Percentiles rank a stretch among this genome's conserved stretches.
Evolutionary conservation across 2,329 filamentous ascomycete species (phyloP).

Genomic region (Aspergillus sp.): DNA sequence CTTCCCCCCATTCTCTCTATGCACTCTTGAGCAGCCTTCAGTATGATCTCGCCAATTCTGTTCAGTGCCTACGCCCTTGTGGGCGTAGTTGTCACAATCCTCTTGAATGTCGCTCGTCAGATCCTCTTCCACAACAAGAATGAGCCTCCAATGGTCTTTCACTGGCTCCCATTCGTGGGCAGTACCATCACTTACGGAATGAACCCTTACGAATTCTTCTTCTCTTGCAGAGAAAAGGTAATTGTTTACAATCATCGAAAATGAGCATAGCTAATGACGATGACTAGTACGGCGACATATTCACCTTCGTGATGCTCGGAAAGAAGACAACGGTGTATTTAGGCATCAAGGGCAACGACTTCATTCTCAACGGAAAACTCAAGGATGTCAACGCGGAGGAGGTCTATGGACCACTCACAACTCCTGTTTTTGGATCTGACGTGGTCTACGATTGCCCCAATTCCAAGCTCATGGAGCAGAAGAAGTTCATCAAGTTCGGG

Average conservation of each 20-base stretch:
- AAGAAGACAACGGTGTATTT: conserved; percentile 85
- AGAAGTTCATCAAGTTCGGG: conserved; percentile 73
- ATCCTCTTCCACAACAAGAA: conserved; percentile 49
- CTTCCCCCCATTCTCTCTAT: neutral
- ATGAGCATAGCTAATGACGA: conserved; percentile 21
- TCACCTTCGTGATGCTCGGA: conserved; percentile 85
- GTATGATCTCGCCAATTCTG: conserved; percentile 17
- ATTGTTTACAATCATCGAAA: neutral
- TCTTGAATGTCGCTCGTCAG: conserved; percentile 19
- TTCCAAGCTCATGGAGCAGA: conserved; percentile 92
- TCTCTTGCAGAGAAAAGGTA: conserved; percentile 69
- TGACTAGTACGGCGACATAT: conserved; percentile 77
- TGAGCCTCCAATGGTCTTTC: conserved; percentile 76
- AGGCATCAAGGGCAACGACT: conserved; percentile 81
- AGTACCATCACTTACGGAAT: conserved; percentile 48
- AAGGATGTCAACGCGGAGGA: conserved; percentile 90
- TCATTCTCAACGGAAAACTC: conserved; percentile 88
- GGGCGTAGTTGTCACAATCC: conserved; percentile 9
- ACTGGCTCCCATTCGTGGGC: conserved; percentile 65
- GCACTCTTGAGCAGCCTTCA: conserved; percentile 2
- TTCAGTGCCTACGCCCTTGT: conserved; percentile 13
- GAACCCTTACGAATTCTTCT: conserved; percentile 79
- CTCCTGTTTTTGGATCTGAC: conserved; percentile 74
- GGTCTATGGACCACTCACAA: conserved; percentile 75
- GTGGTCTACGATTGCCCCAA: conserved; percentile 92